Base-by-base conservation (phyloP, 257 asterid genomes). In the Prunella vulgaris region DNA sequence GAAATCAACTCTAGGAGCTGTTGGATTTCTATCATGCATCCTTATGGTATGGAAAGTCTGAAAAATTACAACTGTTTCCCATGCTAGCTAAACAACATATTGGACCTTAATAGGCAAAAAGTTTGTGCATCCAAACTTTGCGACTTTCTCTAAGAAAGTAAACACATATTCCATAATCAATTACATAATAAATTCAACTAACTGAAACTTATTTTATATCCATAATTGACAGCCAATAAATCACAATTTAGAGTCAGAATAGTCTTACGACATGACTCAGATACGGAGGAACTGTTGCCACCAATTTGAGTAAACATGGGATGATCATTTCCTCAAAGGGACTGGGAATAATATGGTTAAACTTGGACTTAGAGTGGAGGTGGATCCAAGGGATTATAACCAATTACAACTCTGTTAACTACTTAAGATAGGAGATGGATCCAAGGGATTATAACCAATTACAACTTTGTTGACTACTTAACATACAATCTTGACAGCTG, bases 381-480 rank as follows among this genome's bases (percentile, higher is more conserved):
- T 53, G 53, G 40, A 22, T 9, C 68, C 49, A 35, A 42, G 74
- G 74, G 35, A 56, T 54, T 56, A 37, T 10, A 68, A 54, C 42
- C 46, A 69, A 58, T 42, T 1, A 40, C 44, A 60, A 71, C 18
- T 70, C 28, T 20, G n/a, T n/a, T n/a, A n/a, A n/a, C n/a, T n/a
- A n/a, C n/a, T n/a, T n/a, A n/a, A n/a, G n/a, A n/a, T n/a, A n/a
- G 61, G 37, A 14, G 27, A 60, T 54, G 54, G 42, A 22, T 10
- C 68, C 51, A 35, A 44, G 75, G 75, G 37, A 57, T 56, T 56
- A 38, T 10, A 68, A 56, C 30, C 48, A 70, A 59, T 44, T 2
- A 42, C 32, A 60, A 71, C 20, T 71, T 21, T 20, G 30, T 71
- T 32, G 28, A 46, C 38, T 59, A 46, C 60, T 28, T 70, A n/a